Evolutionary conservation across 176 grass and related monocot species (phyloP), one percentile per base, ranked within the genome.

Genomic region (Chloris gayana): DNA sequence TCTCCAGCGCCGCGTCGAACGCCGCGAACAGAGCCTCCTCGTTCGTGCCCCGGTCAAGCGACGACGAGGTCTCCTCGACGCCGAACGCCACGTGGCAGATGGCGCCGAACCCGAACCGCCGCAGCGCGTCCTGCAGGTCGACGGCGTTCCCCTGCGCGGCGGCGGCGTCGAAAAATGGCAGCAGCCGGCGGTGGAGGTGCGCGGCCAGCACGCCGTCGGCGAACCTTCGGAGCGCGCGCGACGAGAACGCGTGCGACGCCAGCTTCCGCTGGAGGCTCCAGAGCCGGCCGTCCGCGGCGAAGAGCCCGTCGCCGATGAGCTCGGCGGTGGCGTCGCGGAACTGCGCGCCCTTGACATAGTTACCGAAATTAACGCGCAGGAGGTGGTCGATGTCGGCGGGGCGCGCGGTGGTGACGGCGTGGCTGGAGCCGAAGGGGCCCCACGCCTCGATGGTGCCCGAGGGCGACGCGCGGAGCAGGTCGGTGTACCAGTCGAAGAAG

Each of bases 401-500:
- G 51, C 64, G 27, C 7, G 90, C 74, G 14, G 87, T 92, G 21
- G 85, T 88, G 7, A 95, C 78, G 70, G 87, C 87, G 33, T 78
- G 87, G 37, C 70, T 64, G 65, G 69, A 18, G 74, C 74, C 82
- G 59, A 90, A 32, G 5, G 78, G 34, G 2, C 59, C 74, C 56
- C 80, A 57, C n/a, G 88, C 85, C 85, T 95, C 84, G 72, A 95
- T 84, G 69, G 93, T 76, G 70, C 24, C 62, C 3, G 79, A 60
- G 5, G 93, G 90, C 51, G 89, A 49, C 34, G 49, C 59, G 35
- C 69, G 72, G 65, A 95, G 70, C 64, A 75, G 71, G 58, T 87
- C 83, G 27, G 90, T 9, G 76, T 74, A 88, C 93, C 93, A 95
- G 93, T 95, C 93, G 63, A 95, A 86, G 65, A 95, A 92, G 54